These are phyloP conservation scores for Pseudisothecium myosuroides DNA, from an alignment of 225 moss, liverwort and hornwort genomes.

Conservation along the genomic window DNA sequence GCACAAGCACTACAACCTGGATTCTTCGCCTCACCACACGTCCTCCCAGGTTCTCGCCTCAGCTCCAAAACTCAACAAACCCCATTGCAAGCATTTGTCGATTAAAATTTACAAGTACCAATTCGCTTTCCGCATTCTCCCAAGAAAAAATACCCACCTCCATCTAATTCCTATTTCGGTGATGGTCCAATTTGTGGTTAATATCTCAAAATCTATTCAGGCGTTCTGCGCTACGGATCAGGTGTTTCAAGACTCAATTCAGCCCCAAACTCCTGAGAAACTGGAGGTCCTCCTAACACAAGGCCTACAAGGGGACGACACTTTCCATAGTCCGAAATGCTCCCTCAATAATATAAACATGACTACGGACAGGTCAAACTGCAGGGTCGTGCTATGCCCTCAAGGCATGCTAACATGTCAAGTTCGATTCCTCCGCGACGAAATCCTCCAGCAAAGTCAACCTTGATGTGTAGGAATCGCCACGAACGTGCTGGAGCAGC, in stretches of 20 bases:
- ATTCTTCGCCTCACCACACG: background rate
- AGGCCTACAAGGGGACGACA: background rate
- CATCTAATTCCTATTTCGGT: background rate
- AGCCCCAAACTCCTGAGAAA: background rate
- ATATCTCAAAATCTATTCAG: background rate
- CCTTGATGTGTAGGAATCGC: conserved; percentile 34
- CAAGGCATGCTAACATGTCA: background rate
- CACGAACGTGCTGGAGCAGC: conserved; percentile 31
- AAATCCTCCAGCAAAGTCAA: conserved; percentile 38
- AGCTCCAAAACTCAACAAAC: background rate
- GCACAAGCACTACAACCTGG: background rate
- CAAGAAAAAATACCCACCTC: background rate
- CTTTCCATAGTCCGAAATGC: background rate
- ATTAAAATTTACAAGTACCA: background rate
- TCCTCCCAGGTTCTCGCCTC: background rate
- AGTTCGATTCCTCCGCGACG: conserved; percentile 14
- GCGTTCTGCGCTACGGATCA: background rate
- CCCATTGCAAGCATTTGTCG: background rate
- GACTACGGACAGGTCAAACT: background rate
- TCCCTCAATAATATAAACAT: background rate
- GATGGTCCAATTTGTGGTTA: background rate
- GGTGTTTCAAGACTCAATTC: background rate
- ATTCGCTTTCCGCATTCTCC: background rate
- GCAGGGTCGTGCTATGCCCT: background rate
- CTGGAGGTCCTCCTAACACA: background rate